Percentiles rank a stretch among this genome's conserved stretches.
Evolutionary conservation across 176 grass and related monocot genomes (phyloP).

Genomic region (Musa schizocarpa): DNA sequence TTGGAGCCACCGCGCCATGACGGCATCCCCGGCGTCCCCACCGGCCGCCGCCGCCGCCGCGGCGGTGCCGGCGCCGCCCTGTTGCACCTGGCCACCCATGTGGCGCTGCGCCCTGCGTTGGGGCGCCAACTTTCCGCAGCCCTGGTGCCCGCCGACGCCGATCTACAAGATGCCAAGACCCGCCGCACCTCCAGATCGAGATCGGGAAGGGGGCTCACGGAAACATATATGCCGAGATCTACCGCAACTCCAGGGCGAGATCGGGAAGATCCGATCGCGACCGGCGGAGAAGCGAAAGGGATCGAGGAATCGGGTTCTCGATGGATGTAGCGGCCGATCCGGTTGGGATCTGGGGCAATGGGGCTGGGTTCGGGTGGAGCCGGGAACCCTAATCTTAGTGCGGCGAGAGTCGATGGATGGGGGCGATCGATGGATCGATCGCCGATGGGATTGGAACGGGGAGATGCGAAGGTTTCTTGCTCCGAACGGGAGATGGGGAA

Average conservation of each 20-base stretch:
- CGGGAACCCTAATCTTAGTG: neutral
- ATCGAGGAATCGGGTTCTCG: neutral
- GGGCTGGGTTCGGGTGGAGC: neutral
- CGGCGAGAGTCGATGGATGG: neutral
- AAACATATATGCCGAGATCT: too few species aligned
- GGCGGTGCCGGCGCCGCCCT: constrained; percentile 26
- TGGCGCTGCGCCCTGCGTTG: constrained; percentile 94
- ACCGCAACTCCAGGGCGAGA: neutral
- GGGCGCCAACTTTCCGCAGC: constrained; percentile 70
- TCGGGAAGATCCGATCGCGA: neutral
- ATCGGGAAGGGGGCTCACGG: too few species aligned
- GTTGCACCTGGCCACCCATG: constrained; percentile 31
- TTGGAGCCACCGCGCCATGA: constrained; percentile 95
- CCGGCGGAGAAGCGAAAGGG: too few species aligned
- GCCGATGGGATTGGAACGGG: neutral
- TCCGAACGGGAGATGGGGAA: neutral
- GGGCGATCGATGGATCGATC: neutral
- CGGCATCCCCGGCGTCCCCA: constrained; percentile 66
- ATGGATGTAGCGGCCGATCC: neutral
- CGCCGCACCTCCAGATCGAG: too few species aligned
- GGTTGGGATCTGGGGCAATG: neutral
- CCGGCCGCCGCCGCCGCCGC: constrained; percentile 46
- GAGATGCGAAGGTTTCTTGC: neutral
- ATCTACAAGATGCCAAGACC: neutral
- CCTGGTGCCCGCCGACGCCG: neutral